Evolutionary conservation across 148 eudicot genomes (phyloP), one percentile per base, ranked within the genome.

Genomic region (Chenopodium suecicum): DNA sequence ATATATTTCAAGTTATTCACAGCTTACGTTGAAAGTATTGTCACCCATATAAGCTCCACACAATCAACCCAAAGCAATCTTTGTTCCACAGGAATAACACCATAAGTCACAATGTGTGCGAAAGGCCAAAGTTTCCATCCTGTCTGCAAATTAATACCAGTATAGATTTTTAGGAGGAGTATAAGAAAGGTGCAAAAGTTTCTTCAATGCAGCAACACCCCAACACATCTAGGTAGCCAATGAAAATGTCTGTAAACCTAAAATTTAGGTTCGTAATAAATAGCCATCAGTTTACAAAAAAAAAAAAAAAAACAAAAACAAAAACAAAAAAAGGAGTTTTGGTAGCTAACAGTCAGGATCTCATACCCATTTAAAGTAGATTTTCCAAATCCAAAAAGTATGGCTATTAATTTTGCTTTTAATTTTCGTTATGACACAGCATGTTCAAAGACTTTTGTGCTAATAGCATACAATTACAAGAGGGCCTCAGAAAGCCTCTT

Each of bases 11-110:
- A 46, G 41, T 46, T 58, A 71, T 41, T 20, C 19, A 32, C 20
- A 79, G 85, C 97, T 92, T 88, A 95, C 98, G 97, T 93, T 41
- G 98, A 95, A 63, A 95, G 96, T 78, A 95, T 93, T 22, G 98
- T 95, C 81, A 95, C 98, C 98, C 98, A 95, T 68, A 95, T 87
- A 65, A 95, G 97, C 86, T 95, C 98, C 37, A 95, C 91, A 58
- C 95, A 95, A 80, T 95, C 98, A 75, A 95, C 98, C 98, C 98
- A 95, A 46, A 93, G 96, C 83, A 95, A 94, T 86, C 98, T 90
- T 89, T 95, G 98, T 82, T 95, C 93, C 17, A 95, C 90, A 12
- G 98, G 98, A 84, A 95, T 70, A 58, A 95, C 85, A 74, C 98
- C 98, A 58, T 95, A 95, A 3, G 98, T 95, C 56, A 93, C 86